These are phyloP conservation scores for Termitomyces sp. DNA, from an alignment of 768 basidiomycete species.

Conservation along the genomic window DNA sequence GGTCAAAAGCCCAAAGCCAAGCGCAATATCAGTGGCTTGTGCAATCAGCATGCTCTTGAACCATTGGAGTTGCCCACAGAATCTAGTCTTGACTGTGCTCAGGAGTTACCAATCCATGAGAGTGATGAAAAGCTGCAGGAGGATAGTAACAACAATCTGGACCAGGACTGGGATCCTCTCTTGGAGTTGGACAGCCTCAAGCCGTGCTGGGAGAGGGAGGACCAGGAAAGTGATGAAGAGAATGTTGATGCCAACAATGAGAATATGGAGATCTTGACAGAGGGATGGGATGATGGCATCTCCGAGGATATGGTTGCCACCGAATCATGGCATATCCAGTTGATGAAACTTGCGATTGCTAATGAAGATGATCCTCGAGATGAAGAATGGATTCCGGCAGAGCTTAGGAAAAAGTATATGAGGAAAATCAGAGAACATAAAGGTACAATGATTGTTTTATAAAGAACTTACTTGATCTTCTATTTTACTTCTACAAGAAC, in stretches of 20 bases:
- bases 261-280: background rate
- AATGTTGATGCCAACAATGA: background rate
- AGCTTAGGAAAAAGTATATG: background rate
- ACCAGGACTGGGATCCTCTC: background rate
- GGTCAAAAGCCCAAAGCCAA: too few species aligned
- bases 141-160: too few species aligned
- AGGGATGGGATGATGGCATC: background rate
- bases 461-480: too few species aligned
- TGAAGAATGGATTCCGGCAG: background rate
- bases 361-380: conserved; percentile 6
- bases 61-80: too few species aligned
- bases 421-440: background rate
- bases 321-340: background rate
- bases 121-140: too few species aligned
- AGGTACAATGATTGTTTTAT: too few species aligned
- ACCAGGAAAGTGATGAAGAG: background rate
- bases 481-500: too few species aligned
- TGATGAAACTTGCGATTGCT: background rate
- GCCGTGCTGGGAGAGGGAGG: background rate
- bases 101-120: too few species aligned
- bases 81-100: too few species aligned
- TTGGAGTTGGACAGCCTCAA: background rate
- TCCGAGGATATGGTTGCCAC: background rate
- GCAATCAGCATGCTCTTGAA: too few species aligned
- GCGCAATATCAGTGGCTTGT: too few species aligned